These are phyloP conservation scores for Talaromyces wortmannii DNA, from an alignment of 495 filamentous ascomycete genomes.

Conservation along the genomic window DNA sequence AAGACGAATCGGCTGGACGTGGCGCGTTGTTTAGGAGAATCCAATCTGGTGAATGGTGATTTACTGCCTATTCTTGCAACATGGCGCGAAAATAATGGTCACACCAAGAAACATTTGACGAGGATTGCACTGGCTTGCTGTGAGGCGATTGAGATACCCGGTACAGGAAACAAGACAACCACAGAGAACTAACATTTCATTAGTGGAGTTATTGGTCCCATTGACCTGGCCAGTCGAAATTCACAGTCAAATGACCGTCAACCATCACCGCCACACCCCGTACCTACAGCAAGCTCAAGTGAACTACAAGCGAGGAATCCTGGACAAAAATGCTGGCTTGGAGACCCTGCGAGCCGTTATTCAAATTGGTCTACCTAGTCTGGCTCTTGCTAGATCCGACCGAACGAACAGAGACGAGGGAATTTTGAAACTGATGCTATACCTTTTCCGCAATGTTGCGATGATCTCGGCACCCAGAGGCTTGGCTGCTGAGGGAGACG, in stretches of 20 bases:
- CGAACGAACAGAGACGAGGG: conserved; percentile 77
- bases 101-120: conserved; percentile 64
- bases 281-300: conserved; percentile 83
- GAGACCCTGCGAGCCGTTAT: conserved; percentile 72
- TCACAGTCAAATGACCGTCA: conserved; percentile 77
- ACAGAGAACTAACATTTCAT: background rate
- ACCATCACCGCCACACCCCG: conserved; percentile 85
- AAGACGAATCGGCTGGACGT: conserved; percentile 94
- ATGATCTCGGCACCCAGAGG: conserved; percentile 66
- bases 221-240: conserved; percentile 92
- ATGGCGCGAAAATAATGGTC: conserved; percentile 60
- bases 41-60: conserved; percentile 86
- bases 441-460: conserved; percentile 80
- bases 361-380: conserved; percentile 77
- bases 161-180: background rate
- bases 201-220: conserved; percentile 84
- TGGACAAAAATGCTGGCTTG: conserved; percentile 64
- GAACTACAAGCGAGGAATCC: conserved; percentile 79
- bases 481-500: conserved; percentile 60
- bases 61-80: conserved; percentile 79
- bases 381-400: conserved; percentile 71
- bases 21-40: conserved; percentile 83
- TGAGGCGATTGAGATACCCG: conserved; percentile 20
- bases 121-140: conserved; percentile 77
- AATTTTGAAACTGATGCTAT: conserved; percentile 86